phyloP scores from a whole-genome alignment of 2,329 filamentous ascomycete genomes.

The Fonsecaea monophora region DNA sequence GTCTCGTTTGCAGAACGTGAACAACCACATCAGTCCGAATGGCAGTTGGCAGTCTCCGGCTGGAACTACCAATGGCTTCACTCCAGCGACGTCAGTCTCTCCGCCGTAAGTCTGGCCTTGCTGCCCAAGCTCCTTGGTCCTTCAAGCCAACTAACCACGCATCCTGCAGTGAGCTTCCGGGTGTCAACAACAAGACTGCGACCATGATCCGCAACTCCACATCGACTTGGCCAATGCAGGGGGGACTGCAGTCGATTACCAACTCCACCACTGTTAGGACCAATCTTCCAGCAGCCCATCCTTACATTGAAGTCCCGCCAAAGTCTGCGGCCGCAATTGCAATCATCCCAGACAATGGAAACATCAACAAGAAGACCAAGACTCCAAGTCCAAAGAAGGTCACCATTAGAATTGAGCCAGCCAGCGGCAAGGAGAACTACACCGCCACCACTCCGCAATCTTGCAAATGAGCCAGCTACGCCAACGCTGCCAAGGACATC shows the following conservation, averaged over 20 bases:
- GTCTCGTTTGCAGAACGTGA: conserved; percentile 50
- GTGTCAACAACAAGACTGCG: conserved; percentile 47
- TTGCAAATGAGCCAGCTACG: conserved; percentile 38
- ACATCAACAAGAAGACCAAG: conserved; percentile 43
- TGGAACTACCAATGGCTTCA: conserved; percentile 52
- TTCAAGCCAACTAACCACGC: conserved; percentile 41
- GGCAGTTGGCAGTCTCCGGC: conserved; percentile 53
- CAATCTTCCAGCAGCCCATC: conserved; percentile 29
- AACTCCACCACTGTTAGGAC: conserved; percentile 45
- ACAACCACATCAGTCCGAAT: conserved; percentile 52
- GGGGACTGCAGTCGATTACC: conserved; percentile 48
- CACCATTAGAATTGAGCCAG: conserved; percentile 47
- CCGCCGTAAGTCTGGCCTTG: conserved; percentile 50
- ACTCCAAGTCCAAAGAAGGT: conserved; percentile 52
- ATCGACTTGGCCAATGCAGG: conserved; percentile 47
- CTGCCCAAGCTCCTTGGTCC: conserved; percentile 3
- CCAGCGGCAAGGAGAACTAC: conserved; percentile 49
- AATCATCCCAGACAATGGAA: conserved; percentile 40
- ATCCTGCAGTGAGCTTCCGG: conserved; percentile 45
- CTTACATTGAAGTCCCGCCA: conserved; percentile 45
- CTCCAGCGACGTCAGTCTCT: conserved; percentile 57
- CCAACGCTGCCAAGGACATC: conserved; percentile 23
- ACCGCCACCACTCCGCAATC: conserved; percentile 43
- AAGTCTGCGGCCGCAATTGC: conserved; percentile 46
- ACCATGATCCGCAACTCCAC: conserved; percentile 42